phyloP scores from a whole-genome alignment of 441 rosid species.

The Lepidium campestre region DNA sequence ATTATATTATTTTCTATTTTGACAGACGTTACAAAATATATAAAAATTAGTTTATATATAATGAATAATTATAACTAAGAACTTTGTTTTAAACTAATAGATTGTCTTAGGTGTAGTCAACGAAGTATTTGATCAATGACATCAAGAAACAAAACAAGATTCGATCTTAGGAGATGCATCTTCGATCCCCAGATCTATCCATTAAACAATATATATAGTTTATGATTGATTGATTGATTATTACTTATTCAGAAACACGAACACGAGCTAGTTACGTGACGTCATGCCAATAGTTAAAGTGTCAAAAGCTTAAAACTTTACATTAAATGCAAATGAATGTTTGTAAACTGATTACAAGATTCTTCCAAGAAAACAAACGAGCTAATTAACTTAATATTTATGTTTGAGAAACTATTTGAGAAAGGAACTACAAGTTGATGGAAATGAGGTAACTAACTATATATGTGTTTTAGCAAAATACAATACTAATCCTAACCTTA shows the following conservation, averaged over 20 bases:
- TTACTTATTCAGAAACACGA: neutral
- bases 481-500: too few relatives aligned
- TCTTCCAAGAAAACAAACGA: neutral
- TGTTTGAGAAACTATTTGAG: too few relatives aligned
- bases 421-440: too few relatives aligned
- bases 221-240: neutral
- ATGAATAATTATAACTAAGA: too few relatives aligned
- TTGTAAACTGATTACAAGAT: neutral
- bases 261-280: neutral
- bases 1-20: too few relatives aligned
- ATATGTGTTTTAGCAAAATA: too few relatives aligned
- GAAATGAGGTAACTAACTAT: too few relatives aligned
- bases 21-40: too few relatives aligned
- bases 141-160: neutral
- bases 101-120: neutral
- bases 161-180: neutral
- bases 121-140: neutral
- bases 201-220: neutral
- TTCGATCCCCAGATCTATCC: neutral
- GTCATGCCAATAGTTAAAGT: neutral
- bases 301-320: neutral
- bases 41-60: too few relatives aligned
- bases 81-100: too few relatives aligned
- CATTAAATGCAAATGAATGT: constrained; percentile 1
- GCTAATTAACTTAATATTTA: too few relatives aligned